phyloP scores from a whole-genome alignment of 1,139 yeast species.

The Eremothecium sinecaudum region DNA sequence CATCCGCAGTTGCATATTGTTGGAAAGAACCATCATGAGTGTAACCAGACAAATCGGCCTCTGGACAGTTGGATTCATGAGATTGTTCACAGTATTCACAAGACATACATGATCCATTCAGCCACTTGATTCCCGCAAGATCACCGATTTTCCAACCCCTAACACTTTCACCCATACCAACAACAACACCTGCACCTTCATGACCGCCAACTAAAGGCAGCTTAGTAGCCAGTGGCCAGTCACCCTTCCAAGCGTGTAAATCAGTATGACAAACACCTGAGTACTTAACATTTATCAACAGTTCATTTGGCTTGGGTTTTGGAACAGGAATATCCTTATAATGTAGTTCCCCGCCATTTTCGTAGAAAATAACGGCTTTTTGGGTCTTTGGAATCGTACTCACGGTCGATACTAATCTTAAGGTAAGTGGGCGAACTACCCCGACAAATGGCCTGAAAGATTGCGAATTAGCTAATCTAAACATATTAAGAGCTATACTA shows the following conservation, averaged over 20 bases:
- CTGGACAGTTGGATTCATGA: conserved; percentile 49
- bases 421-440: neutral
- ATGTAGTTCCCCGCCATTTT: conserved; percentile 40
- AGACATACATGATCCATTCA: conserved; percentile 52
- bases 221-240: conserved; percentile 54
- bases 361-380: conserved; percentile 45
- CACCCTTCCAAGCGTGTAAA: conserved; percentile 64
- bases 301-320: conserved; percentile 49
- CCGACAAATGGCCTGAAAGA: neutral
- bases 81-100: conserved; percentile 52
- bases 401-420: conserved; percentile 6
- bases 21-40: conserved; percentile 64
- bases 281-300: conserved; percentile 52
- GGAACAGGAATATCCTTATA: conserved; percentile 56
- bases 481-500: no score
- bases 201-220: conserved; percentile 63
- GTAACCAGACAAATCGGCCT: conserved; percentile 56
- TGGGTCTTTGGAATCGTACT: conserved; percentile 38
- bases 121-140: conserved; percentile 57
- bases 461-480: neutral
- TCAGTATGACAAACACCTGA: conserved; percentile 68
- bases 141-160: conserved; percentile 54
- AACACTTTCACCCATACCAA: conserved; percentile 49
- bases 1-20: conserved; percentile 59
- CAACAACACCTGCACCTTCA: conserved; percentile 63